Evolutionary conservation across 345 rosid species (phyloP).

Genomic region (Camelina neglecta): DNA sequence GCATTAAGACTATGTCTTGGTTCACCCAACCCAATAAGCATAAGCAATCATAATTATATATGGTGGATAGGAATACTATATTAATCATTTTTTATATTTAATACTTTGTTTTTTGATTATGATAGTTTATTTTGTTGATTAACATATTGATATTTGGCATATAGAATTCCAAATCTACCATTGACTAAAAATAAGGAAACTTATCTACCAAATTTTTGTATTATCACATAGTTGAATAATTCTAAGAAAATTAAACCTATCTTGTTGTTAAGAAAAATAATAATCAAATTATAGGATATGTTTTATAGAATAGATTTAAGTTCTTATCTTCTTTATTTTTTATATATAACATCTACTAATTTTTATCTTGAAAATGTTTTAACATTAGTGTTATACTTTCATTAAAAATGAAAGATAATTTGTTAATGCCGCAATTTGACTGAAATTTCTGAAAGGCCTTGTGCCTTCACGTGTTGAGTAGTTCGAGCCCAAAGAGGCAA

Average conservation of each 20-base stretch:
- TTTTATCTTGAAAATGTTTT: neutral
- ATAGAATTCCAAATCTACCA: neutral
- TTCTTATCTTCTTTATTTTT: too few species aligned
- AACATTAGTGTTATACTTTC: neutral
- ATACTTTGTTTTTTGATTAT: neutral
- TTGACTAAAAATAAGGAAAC: slow-evolving; percentile 17
- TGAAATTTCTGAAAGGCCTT: neutral
- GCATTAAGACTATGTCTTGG: slow-evolving; percentile 17
- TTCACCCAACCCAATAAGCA: slow-evolving; percentile 28
- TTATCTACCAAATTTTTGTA: neutral
- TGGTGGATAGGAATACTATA: neutral
- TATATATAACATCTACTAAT: neutral
- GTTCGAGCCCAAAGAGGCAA: neutral
- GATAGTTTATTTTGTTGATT: neutral
- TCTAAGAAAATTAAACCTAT: neutral
- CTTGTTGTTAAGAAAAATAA: neutral
- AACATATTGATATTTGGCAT: neutral
- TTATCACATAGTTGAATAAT: neutral
- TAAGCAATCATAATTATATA: slow-evolving; percentile 1
- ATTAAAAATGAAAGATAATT: too few species aligned
- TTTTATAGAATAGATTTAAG: neutral
- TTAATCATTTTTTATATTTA: too few species aligned
- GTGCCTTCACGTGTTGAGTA: neutral
- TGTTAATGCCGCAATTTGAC: neutral
- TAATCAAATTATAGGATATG: neutral